Percentiles rank a stretch among this genome's conserved stretches.
Conservation (phyloP, 1,284 basidiomycete genomes). For the Porodaedalea pini region DNA sequence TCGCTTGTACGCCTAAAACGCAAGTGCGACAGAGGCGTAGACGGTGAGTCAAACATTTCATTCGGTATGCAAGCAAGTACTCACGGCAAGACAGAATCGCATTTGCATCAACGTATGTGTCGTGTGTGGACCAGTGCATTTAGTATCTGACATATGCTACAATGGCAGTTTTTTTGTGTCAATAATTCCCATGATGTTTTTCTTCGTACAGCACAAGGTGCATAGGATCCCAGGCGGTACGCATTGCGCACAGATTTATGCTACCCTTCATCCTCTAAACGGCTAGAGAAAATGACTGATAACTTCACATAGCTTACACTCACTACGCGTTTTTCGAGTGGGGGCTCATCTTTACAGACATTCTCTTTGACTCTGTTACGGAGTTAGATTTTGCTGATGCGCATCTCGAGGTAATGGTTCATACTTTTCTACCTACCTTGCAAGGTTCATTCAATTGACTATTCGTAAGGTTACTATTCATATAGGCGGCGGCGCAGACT, state of each 20-base stretch:
- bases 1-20: conserved; percentile 48
- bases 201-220: conserved; percentile 83
- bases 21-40: conserved; percentile 41
- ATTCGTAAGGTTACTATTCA: not conserved
- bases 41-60: conserved; percentile 41
- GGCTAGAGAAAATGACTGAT: not conserved
- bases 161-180: conserved; percentile 61
- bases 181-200: conserved; percentile 76
- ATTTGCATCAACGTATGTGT: conserved; percentile 48
- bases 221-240: conserved; percentile 74
- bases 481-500: not conserved
- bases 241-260: conserved; percentile 16
- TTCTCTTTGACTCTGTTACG: conserved; percentile 71
- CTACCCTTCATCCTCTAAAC: not conserved
- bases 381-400: conserved; percentile 59
- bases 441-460: not conserved
- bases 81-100: conserved; percentile 39
- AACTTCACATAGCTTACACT: conserved; percentile 64
- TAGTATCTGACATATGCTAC: conserved; percentile 1
- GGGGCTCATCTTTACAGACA: conserved; percentile 76
- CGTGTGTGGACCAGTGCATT: not conserved
- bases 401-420: conserved; percentile 45
- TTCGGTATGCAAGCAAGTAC: not conserved
- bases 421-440: not conserved
- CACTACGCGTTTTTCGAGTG: conserved; percentile 86